Conservation (phyloP, 1,284 basidiomycete species). For the Leccinum angustisporum region DNA sequence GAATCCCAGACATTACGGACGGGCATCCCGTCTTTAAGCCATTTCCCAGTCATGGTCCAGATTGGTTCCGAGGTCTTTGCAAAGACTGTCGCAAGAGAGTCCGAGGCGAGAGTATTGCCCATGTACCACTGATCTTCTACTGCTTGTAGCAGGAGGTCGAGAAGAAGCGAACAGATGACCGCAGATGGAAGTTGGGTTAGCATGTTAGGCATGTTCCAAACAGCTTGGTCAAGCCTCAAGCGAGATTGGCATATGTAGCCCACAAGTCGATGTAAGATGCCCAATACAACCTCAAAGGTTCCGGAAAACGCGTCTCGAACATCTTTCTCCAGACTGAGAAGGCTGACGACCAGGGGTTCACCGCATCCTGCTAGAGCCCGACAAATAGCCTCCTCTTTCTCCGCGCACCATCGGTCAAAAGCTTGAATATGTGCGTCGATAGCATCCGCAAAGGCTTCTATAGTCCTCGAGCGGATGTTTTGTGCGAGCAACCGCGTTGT, state of each 20-base stretch:
- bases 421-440: constrained; percentile 56
- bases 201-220: constrained; percentile 45
- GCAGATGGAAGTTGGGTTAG: constrained; percentile 49
- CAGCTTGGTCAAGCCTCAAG: constrained; percentile 29
- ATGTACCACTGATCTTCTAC: constrained; percentile 57
- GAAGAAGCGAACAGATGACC: constrained; percentile 49
- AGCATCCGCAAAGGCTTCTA: constrained; percentile 81
- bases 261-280: constrained; percentile 40
- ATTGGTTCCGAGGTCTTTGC: constrained; percentile 62
- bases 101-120: constrained; percentile 51
- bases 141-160: constrained; percentile 61
- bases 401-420: constrained; percentile 72
- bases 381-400: constrained; percentile 64
- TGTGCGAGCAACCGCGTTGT: constrained; percentile 22
- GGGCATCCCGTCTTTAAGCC: constrained; percentile 76
- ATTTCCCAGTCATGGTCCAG: constrained; percentile 72
- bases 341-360: constrained; percentile 55
- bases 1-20: constrained; percentile 41
- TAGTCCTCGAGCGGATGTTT: constrained; percentile 50
- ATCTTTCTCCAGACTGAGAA: constrained; percentile 62
- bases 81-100: constrained; percentile 63
- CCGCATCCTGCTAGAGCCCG: constrained; percentile 48
- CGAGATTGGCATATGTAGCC: constrained; percentile 30
- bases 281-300: constrained; percentile 55
- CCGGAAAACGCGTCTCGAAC: constrained; percentile 56